Evolutionary conservation across 345 rosid species (phyloP), one percentile per base, ranked within the genome.

Genomic region (Limnanthes douglasii): DNA sequence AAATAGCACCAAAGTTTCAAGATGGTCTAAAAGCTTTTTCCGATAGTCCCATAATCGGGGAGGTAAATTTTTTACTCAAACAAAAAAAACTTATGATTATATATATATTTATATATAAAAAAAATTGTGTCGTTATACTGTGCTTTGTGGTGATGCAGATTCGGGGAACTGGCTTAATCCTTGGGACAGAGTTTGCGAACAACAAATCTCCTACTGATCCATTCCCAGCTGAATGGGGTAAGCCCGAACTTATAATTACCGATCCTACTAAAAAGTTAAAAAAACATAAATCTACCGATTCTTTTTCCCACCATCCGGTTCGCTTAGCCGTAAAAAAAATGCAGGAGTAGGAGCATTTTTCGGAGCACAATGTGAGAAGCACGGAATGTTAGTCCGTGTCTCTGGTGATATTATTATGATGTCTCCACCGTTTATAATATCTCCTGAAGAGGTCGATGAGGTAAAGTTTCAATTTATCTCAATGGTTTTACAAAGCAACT

Each of bases 221-320:
- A 3, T 90, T 90, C 57, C 96, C 96, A 55, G 45, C 85, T 46
- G 98, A 80, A 68, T 90, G 98, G 98, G 98, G 98, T 37, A 75
- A 65, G 60, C 56, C 18, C 18, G 11, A 39, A n/a, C 31, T 10
- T 19, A 28, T 37, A 16, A 30, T 28, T 46, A 22, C 9, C 13
- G 9, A 40, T 32, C 4, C 24, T 43, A 5, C 20, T 21, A 5
- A 41, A 6, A 18, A n/a, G n/a, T n/a, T n/a, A n/a, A n/a, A n/a
- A n/a, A n/a, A n/a, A n/a, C n/a, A n/a, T n/a, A n/a, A n/a, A n/a
- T n/a, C n/a, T n/a, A n/a, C n/a, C n/a, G n/a, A n/a, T n/a, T n/a
- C n/a, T n/a, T n/a, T n/a, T n/a, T 42, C 41, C 1, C 23, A 8
- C 1, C 27, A 43, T 31, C 28, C 1, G 30, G 3, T 12, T 26